Percentiles rank a stretch among this genome's conserved stretches.
These are phyloP conservation scores for Parastagonospora nodorum DNA, from an alignment of 2,329 filamentous ascomycete genomes.

Conservation along the genomic window DNA sequence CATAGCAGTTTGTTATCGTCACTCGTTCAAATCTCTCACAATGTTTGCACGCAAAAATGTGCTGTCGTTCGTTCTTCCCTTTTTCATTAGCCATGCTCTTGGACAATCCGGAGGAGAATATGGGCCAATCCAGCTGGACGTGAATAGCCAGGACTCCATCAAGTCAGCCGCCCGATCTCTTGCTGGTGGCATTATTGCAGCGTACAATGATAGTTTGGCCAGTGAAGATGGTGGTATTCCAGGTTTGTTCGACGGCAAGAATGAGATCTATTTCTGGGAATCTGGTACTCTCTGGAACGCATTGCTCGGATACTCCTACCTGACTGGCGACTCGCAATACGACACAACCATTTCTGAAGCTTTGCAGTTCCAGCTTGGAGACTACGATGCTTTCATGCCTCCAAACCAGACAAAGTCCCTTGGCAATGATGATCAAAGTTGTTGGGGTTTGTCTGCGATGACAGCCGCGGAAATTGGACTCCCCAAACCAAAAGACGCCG, in stretches of 20 bases:
- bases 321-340: conserved; percentile 51
- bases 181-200: conserved; percentile 23
- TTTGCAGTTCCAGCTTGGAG: conserved; percentile 46
- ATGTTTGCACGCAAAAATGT: conserved; percentile 22
- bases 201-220: conserved; percentile 20
- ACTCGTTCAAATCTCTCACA: background rate
- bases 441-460: conserved; percentile 71
- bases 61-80: conserved; percentile 23
- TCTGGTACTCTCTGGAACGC: conserved; percentile 24
- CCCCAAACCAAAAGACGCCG: conserved; percentile 49
- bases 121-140: conserved; percentile 24
- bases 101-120: background rate
- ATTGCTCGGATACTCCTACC: conserved; percentile 47
- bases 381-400: conserved; percentile 48
- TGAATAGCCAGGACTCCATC: conserved; percentile 32
- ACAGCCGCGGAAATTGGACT: conserved; percentile 70
- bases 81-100: conserved; percentile 9
- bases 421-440: conserved; percentile 74
- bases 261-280: conserved; percentile 29
- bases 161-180: conserved; percentile 25
- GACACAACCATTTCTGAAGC: conserved; percentile 43
- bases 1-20: background rate
- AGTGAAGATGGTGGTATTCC: conserved; percentile 5
- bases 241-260: conserved; percentile 23
- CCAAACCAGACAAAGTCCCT: conserved; percentile 45